A percentile compares a stretch with the other conserved stretches of the same genome.
These are phyloP conservation scores for Phytophthora vignae DNA, from an alignment of 352 stramenopile genomes.

Conservation along the genomic window DNA sequence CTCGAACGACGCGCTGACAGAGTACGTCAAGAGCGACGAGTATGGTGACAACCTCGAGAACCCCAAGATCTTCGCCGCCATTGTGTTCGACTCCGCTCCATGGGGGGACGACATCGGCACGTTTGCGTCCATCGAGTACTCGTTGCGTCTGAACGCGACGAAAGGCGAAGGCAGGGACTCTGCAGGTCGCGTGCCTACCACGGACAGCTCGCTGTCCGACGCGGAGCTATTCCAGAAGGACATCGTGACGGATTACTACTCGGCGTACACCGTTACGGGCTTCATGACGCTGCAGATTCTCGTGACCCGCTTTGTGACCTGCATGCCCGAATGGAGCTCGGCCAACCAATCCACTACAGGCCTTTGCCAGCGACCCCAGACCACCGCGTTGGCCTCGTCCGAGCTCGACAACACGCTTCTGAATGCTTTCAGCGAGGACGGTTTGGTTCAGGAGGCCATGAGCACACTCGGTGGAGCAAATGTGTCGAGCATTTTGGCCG, in stretches of 20 bases:
- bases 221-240: slow-evolving; percentile 41
- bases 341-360: slow-evolving; percentile 47
- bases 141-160: slow-evolving; percentile 64
- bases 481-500: too few relatives aligned
- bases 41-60: slow-evolving; percentile 53
- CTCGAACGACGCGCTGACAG: slow-evolving; percentile 43
- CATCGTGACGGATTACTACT: slow-evolving; percentile 46
- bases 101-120: slow-evolving; percentile 41
- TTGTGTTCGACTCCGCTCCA: slow-evolving; percentile 60
- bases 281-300: slow-evolving; percentile 73
- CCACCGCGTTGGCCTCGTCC: slow-evolving; percentile 26
- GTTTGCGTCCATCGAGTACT: slow-evolving; percentile 64
- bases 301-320: slow-evolving; percentile 63
- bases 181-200: slow-evolving; percentile 37
- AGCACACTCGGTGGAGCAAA: too few relatives aligned
- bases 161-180: slow-evolving; percentile 7
- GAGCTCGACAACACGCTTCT: slow-evolving; percentile 45
- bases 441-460: slow-evolving; percentile 31
- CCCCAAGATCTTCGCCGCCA: slow-evolving; percentile 58
- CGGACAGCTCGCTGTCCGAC: slow-evolving; percentile 33
- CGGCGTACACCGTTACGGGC: slow-evolving; percentile 48
- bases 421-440: slow-evolving; percentile 34
- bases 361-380: slow-evolving; percentile 48
- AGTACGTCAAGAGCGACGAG: slow-evolving; percentile 52
- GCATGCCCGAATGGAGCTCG: slow-evolving; percentile 58